Percentiles rank a stretch among this genome's conserved stretches.
phyloP scores from a whole-genome alignment of 106 monocot genomes.

The Apostasia shenzhenica region DNA sequence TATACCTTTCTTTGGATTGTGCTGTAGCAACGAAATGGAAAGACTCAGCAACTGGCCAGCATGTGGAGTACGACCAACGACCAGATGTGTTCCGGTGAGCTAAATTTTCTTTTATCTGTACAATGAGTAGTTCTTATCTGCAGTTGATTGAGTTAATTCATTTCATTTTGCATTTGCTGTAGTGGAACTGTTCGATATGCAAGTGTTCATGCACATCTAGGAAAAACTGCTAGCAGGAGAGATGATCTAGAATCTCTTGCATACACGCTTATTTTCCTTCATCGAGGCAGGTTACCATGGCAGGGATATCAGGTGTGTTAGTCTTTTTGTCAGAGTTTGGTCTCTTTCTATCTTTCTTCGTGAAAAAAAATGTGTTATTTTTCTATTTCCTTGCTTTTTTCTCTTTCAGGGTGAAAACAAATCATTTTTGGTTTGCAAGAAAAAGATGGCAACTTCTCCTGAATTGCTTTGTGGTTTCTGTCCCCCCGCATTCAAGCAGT shows the following conservation, averaged over 20 bases:
- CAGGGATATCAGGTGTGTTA: slow-evolving; percentile 82
- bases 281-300: slow-evolving; percentile 77
- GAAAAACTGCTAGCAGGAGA: slow-evolving; percentile 84
- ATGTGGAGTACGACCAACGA: slow-evolving; percentile 85
- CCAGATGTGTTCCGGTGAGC: slow-evolving; percentile 73
- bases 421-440: slow-evolving; percentile 79
- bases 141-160: not conserved
- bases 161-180: not conserved
- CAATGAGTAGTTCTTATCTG: not conserved
- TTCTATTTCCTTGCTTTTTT: slow-evolving; percentile 2
- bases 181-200: slow-evolving; percentile 93
- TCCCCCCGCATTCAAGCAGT: slow-evolving; percentile 65
- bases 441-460: slow-evolving; percentile 81
- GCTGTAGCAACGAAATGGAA: slow-evolving; percentile 76
- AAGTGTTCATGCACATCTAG: slow-evolving; percentile 88
- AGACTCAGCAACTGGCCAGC: slow-evolving; percentile 42
- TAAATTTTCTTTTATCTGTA: not conserved
- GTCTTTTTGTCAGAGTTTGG: not conserved
- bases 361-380: not conserved
- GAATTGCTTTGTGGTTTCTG: slow-evolving; percentile 64
- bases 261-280: slow-evolving; percentile 81
- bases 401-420: slow-evolving; percentile 74
- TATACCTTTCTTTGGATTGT: not conserved
- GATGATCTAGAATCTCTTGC: slow-evolving; percentile 96
- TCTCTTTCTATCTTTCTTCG: not conserved